These are phyloP conservation scores for Dothideomycetidae sp. DNA, from an alignment of 2,329 filamentous ascomycete genomes.

Conservation along the genomic window DNA sequence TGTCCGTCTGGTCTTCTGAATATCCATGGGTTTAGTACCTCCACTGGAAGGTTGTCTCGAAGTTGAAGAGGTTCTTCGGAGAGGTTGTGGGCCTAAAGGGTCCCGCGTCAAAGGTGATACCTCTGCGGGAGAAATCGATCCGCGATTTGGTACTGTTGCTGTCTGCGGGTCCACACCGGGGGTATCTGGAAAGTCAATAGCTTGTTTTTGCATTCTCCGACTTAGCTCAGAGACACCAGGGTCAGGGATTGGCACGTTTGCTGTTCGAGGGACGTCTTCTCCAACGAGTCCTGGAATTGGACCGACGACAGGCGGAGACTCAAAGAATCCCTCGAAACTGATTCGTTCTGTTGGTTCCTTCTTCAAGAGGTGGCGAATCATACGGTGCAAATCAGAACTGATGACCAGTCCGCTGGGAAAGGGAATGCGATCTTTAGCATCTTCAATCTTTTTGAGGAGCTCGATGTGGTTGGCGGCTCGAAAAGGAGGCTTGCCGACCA, in stretches of 20 bases:
- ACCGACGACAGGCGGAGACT: constrained; percentile 53
- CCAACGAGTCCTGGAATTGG: constrained; percentile 69
- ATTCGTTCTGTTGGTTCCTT: constrained; percentile 73
- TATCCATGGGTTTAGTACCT: constrained; percentile 7
- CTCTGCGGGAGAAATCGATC: background rate
- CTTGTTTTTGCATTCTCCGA: constrained; percentile 20
- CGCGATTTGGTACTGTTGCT: background rate
- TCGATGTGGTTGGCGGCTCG: constrained; percentile 90
- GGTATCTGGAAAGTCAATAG: constrained; percentile 13
- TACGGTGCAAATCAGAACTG: constrained; percentile 60
- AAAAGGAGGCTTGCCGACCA: constrained; percentile 79
- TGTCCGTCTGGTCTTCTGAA: constrained; percentile 1
- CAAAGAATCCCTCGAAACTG: constrained; percentile 76
- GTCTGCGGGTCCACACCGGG: background rate
- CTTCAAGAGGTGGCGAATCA: constrained; percentile 72
- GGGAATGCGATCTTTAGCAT: constrained; percentile 68
- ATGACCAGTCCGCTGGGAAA: constrained; percentile 60
- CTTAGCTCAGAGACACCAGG: constrained; percentile 18
- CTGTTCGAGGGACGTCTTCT: constrained; percentile 34
- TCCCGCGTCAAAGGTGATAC: constrained; percentile 1
- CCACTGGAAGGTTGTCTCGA: constrained; percentile 8
- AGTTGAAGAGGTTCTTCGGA: constrained; percentile 7
- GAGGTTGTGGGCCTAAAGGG: constrained; percentile 6
- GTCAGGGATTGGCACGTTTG: constrained; percentile 15
- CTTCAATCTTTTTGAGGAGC: constrained; percentile 80